Base-by-base conservation (phyloP, 306 rosid genomes). In the Senna tora region DNA sequence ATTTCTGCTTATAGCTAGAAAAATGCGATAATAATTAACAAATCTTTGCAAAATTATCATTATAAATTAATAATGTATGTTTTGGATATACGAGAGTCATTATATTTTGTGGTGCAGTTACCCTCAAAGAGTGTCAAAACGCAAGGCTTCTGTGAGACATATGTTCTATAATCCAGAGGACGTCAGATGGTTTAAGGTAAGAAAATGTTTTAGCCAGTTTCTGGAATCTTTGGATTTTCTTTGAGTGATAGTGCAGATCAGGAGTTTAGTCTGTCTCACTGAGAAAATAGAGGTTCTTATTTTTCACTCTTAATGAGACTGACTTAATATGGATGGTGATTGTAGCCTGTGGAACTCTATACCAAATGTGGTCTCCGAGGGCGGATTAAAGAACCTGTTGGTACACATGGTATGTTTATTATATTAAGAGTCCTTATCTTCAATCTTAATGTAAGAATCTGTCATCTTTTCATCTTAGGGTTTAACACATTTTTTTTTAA, bases 91-190 rank as follows among this genome's bases (percentile, higher is more conserved):
- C 42, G n/a, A 65, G 65, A 11, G 45, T 45, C 43, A 46, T 69
- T 14, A 7, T 67, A 33, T 74, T 83, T 60, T 75, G 61, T 39
- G 69, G 21, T 89, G 96, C 91, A 94, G 99, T 60, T 94, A 94
- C 61, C 99, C 99, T 38, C 96, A 94, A 63, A 82, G 96, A 86
- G 99, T 94, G 20, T 94, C 97, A 5, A 94, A 94, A 83, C 76
- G 87, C 15, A 94, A 91, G 77, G 92, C 96, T 74, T 74, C 90
- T 2, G 97, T 91, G 28, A 89, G 83, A 75, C 90, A 87, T 36
- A 91, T 94, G 97, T 91, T 91, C 60, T 87, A 94, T 78, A 88
- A 81, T 80, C 99, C 99, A 28, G 99, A 94, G 86, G 99, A 94
- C 49, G 96, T 94, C 39, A 89, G 75, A 79, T 94, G 97, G 99